A percentile compares a stretch with the other conserved stretches of the same genome.
phyloP scores from a whole-genome alignment of 2,329 filamentous ascomycete species.

The Parastagonospora avenae region DNA sequence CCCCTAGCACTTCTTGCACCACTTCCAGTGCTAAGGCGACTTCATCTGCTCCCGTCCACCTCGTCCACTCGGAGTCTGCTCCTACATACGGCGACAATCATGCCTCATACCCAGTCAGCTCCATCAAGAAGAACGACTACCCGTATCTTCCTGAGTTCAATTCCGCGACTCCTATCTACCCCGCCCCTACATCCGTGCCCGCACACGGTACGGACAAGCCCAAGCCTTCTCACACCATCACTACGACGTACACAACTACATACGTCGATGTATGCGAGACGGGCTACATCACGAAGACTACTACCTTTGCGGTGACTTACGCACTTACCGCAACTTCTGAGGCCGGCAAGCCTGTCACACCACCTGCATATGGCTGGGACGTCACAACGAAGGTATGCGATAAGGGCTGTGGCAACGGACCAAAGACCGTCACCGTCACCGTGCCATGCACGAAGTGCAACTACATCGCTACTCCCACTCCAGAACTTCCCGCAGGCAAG shows the following conservation, averaged over 20 bases:
- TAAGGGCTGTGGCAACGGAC: slow-evolving; percentile 26
- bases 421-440: slow-evolving; percentile 35
- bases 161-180: slow-evolving; percentile 11
- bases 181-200: slow-evolving; percentile 12
- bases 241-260: slow-evolving; percentile 31
- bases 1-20: slow-evolving; percentile 10
- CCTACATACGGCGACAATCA: slow-evolving; percentile 4
- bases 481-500: slow-evolving; percentile 4
- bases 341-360: slow-evolving; percentile 6
- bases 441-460: slow-evolving; percentile 20
- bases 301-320: slow-evolving; percentile 32
- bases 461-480: slow-evolving; percentile 6
- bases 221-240: slow-evolving; percentile 15
- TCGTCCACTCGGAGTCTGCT: slow-evolving; percentile 5
- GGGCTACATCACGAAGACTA: slow-evolving; percentile 39
- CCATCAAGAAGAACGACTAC: slow-evolving; percentile 12
- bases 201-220: slow-evolving; percentile 7
- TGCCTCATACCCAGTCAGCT: slow-evolving; percentile 3
- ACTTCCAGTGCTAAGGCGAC: slow-evolving; percentile 1
- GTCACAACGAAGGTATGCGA: slow-evolving; percentile 34
- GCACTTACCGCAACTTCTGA: slow-evolving; percentile 16
- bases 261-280: slow-evolving; percentile 43
- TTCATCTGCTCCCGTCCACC: slow-evolving; percentile 2
- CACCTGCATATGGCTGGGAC: slow-evolving; percentile 26
- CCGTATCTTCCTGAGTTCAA: slow-evolving; percentile 13